Percentiles rank a stretch among this genome's conserved stretches.
These are phyloP conservation scores for Hanseniaspora nectarophila DNA, from an alignment of 805 yeast species.

Conservation along the genomic window DNA sequence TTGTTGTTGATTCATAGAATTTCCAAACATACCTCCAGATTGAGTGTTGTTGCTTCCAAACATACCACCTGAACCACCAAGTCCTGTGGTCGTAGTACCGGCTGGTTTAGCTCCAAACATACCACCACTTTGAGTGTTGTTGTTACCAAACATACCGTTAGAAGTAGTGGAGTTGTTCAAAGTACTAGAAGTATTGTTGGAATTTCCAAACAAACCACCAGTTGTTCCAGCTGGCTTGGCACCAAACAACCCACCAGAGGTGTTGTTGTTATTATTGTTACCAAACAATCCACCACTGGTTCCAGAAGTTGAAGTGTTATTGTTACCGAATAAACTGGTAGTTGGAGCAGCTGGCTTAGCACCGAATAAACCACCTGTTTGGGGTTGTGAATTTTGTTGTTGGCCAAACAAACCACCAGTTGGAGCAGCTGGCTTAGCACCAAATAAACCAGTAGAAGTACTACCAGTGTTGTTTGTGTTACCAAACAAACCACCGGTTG, in stretches of 20 bases:
- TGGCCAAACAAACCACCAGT: slow-evolving; percentile 21
- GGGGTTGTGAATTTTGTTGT: slow-evolving; percentile 15
- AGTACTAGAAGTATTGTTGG: slow-evolving; percentile 17
- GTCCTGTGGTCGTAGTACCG: slow-evolving; percentile 18
- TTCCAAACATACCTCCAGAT: slow-evolving; percentile 19
- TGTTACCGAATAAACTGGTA: slow-evolving; percentile 26
- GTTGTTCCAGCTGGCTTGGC: slow-evolving; percentile 14
- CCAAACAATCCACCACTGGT: slow-evolving; percentile 37
- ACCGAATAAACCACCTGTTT: slow-evolving; percentile 22
- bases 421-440: slow-evolving; percentile 18
- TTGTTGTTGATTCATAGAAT: slow-evolving; percentile 22
- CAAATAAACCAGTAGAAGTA: slow-evolving; percentile 17
- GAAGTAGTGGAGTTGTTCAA: slow-evolving; percentile 27
- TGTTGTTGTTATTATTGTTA: slow-evolving; percentile 20
- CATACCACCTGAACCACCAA: slow-evolving; percentile 12
- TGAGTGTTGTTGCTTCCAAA: slow-evolving; percentile 20
- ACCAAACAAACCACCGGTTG: slow-evolving; percentile 23
- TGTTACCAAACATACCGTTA: slow-evolving; percentile 30
- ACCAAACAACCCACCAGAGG: slow-evolving; percentile 18
- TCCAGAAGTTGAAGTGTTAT: slow-evolving; percentile 15
- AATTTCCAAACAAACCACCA: slow-evolving; percentile 32
- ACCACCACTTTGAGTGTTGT: slow-evolving; percentile 23
- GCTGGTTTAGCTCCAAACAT: slow-evolving; percentile 23
- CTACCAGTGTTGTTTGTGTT: slow-evolving; percentile 16
- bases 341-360: slow-evolving; percentile 19